A percentile compares a stretch with the other conserved stretches of the same genome.
Evolutionary conservation across 257 asterid species (phyloP).

Genomic region (Scutellaria galericulata): DNA sequence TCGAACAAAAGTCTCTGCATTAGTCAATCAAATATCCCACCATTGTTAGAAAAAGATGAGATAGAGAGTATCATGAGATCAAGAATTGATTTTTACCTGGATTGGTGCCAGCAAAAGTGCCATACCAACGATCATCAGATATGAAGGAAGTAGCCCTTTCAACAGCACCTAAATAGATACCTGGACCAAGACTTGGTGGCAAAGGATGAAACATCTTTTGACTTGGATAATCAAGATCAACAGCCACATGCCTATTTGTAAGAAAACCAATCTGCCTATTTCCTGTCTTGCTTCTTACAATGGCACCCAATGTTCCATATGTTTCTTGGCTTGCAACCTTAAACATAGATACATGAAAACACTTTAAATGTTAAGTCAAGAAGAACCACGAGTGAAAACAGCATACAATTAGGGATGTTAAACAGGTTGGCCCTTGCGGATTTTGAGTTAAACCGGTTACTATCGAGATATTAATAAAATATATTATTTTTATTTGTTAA

Average conservation of each 20-base stretch:
- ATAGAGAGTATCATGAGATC: too few species aligned
- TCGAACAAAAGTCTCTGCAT: slow-evolving; percentile 90
- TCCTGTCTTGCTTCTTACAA: slow-evolving; percentile 92
- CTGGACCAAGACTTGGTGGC: slow-evolving; percentile 98
- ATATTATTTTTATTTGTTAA: too few species aligned
- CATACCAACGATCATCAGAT: slow-evolving; percentile 92
- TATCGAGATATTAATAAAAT: too few species aligned
- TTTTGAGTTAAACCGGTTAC: too few species aligned
- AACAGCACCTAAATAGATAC: slow-evolving; percentile 96
- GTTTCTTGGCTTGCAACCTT: slow-evolving; percentile 99
- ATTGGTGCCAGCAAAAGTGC: slow-evolving; percentile 90
- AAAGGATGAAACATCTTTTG: slow-evolving; percentile 98
- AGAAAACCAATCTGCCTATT: slow-evolving; percentile 89
- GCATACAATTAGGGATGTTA: background rate
- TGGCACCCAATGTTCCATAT: slow-evolving; percentile 95
- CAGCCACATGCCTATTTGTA: slow-evolving; percentile 97
- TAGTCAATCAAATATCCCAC: too few species aligned
- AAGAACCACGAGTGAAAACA: too few species aligned
- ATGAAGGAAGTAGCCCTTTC: slow-evolving; percentile 97
- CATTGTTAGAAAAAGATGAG: too few species aligned
- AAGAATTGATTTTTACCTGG: slow-evolving; percentile 59
- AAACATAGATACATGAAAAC: background rate
- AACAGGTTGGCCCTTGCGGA: too few species aligned
- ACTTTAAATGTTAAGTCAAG: background rate
- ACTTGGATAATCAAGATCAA: slow-evolving; percentile 92